A percentile compares a stretch with the other conserved stretches of the same genome.
phyloP scores from a whole-genome alignment of 2,329 filamentous ascomycete species.

The Emydomyces testavorans region DNA sequence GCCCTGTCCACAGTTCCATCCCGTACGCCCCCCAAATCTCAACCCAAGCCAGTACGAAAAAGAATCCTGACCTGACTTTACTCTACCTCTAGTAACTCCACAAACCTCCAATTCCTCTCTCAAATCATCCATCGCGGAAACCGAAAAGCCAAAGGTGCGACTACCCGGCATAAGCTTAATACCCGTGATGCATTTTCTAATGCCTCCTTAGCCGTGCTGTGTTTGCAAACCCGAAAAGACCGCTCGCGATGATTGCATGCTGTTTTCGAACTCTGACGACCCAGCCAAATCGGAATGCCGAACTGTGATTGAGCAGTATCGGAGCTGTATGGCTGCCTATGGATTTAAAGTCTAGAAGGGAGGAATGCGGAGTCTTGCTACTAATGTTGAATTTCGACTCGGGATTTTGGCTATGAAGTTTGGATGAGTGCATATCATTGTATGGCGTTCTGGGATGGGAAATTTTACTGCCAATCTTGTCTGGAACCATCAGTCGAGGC shows the following conservation, averaged over 20 bases:
- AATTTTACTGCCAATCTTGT: neutral
- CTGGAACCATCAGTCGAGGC: neutral
- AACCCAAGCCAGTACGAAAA: neutral
- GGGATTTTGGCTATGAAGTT: neutral
- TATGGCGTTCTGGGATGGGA: slow-evolving; percentile 4
- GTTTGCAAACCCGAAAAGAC: slow-evolving; percentile 95
- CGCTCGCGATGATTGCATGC: slow-evolving; percentile 93
- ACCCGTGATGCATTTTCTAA: neutral
- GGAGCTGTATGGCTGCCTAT: slow-evolving; percentile 81
- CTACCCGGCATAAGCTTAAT: neutral
- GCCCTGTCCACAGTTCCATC: neutral
- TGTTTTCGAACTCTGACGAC: slow-evolving; percentile 77
- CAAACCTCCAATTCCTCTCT: slow-evolving; percentile 7
- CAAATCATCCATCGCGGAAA: neutral
- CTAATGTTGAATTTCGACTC: neutral
- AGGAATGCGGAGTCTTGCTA: neutral
- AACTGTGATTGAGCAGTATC: slow-evolving; percentile 72
- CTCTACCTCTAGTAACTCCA: neutral
- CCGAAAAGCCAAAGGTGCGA: slow-evolving; percentile 9
- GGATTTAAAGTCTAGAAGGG: slow-evolving; percentile 56
- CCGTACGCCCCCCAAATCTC: neutral
- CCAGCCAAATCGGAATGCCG: slow-evolving; percentile 68
- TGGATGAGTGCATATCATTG: neutral
- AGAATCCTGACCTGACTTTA: neutral
- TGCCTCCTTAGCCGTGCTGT: slow-evolving; percentile 64